Evolutionary conservation across 345 rosid species (phyloP), one percentile per base, ranked within the genome.

Genomic region (Syzygium oleosum): DNA sequence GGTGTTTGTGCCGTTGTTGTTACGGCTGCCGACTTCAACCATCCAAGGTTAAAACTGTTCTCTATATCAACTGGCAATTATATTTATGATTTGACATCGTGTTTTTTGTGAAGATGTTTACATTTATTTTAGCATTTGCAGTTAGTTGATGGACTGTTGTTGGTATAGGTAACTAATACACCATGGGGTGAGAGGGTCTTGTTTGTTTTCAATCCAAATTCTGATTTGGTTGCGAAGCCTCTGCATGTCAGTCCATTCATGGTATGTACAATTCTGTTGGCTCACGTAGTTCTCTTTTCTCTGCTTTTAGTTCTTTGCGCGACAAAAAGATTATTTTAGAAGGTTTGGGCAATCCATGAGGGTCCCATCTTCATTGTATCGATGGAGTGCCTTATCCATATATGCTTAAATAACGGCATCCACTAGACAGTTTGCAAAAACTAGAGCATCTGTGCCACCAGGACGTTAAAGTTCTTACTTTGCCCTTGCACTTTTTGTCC

Each of bases 171-270:
- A 85, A 97, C 99, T 49, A 97, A 96, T 90, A 95, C 98, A 34
- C 99, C 99, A 14, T 97, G 99, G 99, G 98, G 95, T 13, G 99
- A 97, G 89, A 92, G 98, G 58, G 98, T 95, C 52, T 88, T 86
- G 3, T 97, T 96, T 91, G 96, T 93, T 78, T 97, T 97, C 93
- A 73, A 95, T 41, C 98, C 98, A 53, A 89, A 93, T 85, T 95
- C 98, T n/a, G 98, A 96, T 92, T 46, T 91, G 87, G 95, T 97
- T 89, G 98, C 98, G 51, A 97, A 97, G 88, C 95, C 97, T 52
- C 92, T 97, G 88, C 99, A 95, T 89, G 99, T 97, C 89, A 97
- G 99, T 92, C 98, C 99, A 86, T 97, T 95, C 91, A 96, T 97
- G 98, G 99, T 97, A 95, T 58, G 93, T 77, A 34, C 80, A 73